Conservation (phyloP, 2,329 filamentous ascomycete species). For the Chalaropsis ovoidea region DNA sequence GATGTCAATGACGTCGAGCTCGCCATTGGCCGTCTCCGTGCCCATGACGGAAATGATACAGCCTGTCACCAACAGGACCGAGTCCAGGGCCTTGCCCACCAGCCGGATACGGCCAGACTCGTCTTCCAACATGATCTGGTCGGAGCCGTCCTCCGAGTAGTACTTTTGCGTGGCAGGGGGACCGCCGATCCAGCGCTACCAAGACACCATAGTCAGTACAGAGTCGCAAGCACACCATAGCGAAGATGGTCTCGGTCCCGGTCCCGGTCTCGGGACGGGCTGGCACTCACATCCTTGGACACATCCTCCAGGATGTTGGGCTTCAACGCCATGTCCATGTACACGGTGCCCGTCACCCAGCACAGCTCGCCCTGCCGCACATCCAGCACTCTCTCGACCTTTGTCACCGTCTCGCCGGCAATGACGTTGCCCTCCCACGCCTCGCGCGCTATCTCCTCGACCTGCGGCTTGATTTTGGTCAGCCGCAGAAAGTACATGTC, state of each 20-base stretch:
- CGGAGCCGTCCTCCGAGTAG: slow-evolving; percentile 47
- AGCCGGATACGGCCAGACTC: slow-evolving; percentile 82
- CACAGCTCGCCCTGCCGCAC: slow-evolving; percentile 91
- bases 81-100: slow-evolving; percentile 58
- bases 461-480: slow-evolving; percentile 72
- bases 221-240: not conserved
- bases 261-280: slow-evolving; percentile 31
- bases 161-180: slow-evolving; percentile 71
- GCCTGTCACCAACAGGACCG: slow-evolving; percentile 72
- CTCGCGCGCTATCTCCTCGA: slow-evolving; percentile 61
- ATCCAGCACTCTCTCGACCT: slow-evolving; percentile 81
- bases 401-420: slow-evolving; percentile 61
- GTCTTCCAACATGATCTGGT: slow-evolving; percentile 83
- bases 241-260: too few species aligned
- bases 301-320: slow-evolving; percentile 94
- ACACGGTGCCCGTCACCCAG: slow-evolving; percentile 90
- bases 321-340: slow-evolving; percentile 94
- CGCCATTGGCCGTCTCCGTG: slow-evolving; percentile 82
- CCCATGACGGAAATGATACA: slow-evolving; percentile 92
- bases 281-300: slow-evolving; percentile 64
- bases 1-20: slow-evolving; percentile 85
- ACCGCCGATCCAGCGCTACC: slow-evolving; percentile 76
- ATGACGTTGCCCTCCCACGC: slow-evolving; percentile 73
- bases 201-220: not conserved
- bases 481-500: slow-evolving; percentile 96